phyloP scores from a whole-genome alignment of 148 eudicot species.

The Gaultheria prostrata region DNA sequence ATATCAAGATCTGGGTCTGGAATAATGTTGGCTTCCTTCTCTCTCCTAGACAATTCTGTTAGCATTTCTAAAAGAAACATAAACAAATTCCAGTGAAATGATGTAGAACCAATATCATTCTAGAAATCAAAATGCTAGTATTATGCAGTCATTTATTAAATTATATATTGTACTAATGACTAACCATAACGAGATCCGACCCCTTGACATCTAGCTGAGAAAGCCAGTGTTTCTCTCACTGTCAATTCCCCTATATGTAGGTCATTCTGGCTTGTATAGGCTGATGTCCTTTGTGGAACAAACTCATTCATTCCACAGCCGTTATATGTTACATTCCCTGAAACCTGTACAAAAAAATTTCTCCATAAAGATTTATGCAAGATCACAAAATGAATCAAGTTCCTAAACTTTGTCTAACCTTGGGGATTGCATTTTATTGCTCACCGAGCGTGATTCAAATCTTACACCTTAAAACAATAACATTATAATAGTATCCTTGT shows the following conservation, averaged over 20 bases:
- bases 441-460: neutral
- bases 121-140: conserved; percentile 5
- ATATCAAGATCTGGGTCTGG: conserved; percentile 66
- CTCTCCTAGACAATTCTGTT: conserved; percentile 52
- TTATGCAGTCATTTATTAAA: neutral
- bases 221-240: conserved; percentile 62
- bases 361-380: neutral
- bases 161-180: neutral
- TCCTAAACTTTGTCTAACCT: neutral
- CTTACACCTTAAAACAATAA: neutral
- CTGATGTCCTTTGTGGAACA: conserved; percentile 63
- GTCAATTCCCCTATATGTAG: conserved; percentile 65
- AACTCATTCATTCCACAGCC: conserved; percentile 56
- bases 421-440: neutral
- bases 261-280: conserved; percentile 65
- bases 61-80: conserved; percentile 32
- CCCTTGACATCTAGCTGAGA: conserved; percentile 71
- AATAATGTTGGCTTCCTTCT: conserved; percentile 59
- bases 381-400: neutral
- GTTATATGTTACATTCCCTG: conserved; percentile 56
- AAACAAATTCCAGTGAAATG: neutral
- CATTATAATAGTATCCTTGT: no score
- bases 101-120: neutral
- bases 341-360: conserved; percentile 26
- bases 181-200: conserved; percentile 61